Conservation (phyloP, 371 early-diverging fungal genomes). For the Mucor irregularis region DNA sequence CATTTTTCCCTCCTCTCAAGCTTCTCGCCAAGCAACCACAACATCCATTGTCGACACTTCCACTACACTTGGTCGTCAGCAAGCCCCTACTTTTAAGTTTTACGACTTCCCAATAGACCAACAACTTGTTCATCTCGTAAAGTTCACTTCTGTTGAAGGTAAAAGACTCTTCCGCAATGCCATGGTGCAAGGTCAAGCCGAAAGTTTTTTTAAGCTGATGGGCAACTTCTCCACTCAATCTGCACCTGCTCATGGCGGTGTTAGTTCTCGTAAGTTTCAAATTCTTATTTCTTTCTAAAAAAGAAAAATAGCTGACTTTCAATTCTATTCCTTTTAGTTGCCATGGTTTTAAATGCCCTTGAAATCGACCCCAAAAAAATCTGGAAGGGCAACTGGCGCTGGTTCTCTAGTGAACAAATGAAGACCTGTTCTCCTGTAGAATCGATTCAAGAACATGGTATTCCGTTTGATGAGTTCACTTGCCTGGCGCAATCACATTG, state of each 20-base stretch:
- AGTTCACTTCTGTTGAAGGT: conserved; percentile 67
- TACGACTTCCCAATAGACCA: neutral
- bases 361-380: conserved; percentile 86
- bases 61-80: neutral
- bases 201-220: conserved; percentile 83
- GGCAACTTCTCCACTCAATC: conserved; percentile 88
- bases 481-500: conserved; percentile 85
- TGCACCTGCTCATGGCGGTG: conserved; percentile 62
- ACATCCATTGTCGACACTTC: conserved; percentile 4
- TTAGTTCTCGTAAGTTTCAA: conserved; percentile 61
- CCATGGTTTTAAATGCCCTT: conserved; percentile 91
- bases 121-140: conserved; percentile 14
- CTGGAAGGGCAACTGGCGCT: conserved; percentile 95
- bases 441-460: conserved; percentile 72
- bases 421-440: conserved; percentile 78
- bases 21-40: conserved; percentile 19
- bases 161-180: conserved; percentile 77
- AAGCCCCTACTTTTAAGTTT: neutral
- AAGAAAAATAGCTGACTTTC: neutral
- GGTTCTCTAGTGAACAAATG: conserved; percentile 79
- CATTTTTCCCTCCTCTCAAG: conserved; percentile 15
- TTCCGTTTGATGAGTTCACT: conserved; percentile 84
- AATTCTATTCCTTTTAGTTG: conserved; percentile 40
- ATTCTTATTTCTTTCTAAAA: neutral
- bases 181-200: conserved; percentile 75